These are phyloP conservation scores for Coemansia sp. DNA, from an alignment of 192 early-diverging fungal species.

Conservation along the genomic window DNA sequence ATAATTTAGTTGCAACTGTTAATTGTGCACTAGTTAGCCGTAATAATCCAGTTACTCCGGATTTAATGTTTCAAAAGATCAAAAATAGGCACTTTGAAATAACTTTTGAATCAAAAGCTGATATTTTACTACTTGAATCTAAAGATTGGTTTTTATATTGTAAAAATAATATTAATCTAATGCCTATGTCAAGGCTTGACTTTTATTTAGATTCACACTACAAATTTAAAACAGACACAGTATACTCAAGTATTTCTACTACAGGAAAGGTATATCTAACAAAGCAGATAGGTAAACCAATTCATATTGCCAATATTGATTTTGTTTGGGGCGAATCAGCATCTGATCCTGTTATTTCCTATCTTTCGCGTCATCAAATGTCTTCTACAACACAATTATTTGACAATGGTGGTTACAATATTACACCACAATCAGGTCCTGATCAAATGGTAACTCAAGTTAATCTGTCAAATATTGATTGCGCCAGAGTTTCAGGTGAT, in stretches of 20 bases:
- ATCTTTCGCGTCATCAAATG: conserved; percentile 69
- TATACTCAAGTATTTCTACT: conserved; percentile 69
- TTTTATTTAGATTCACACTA: conserved; percentile 77
- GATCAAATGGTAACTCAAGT: conserved; percentile 21
- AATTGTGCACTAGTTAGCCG: too few species aligned
- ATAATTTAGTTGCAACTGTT: too few species aligned
- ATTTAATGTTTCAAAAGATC: conserved; percentile 67
- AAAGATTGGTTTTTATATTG: too few species aligned
- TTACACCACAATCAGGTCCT: background rate
- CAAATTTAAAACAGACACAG: conserved; percentile 54
- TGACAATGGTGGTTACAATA: conserved; percentile 60
- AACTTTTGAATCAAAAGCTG: conserved; percentile 60
- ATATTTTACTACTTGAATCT: conserved; percentile 72
- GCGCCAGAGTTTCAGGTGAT: conserved; percentile 78
- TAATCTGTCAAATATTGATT: conserved; percentile 75
- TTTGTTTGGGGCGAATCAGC: conserved; percentile 61
- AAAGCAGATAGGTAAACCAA: conserved; percentile 54
- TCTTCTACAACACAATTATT: conserved; percentile 74
- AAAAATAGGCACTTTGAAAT: conserved; percentile 67
- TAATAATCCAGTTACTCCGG: too few species aligned
- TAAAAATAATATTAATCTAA: conserved; percentile 24
- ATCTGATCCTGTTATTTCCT: conserved; percentile 78
- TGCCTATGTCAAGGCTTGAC: conserved; percentile 59
- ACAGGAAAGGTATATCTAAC: conserved; percentile 61
- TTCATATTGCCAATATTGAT: conserved; percentile 74